A percentile compares a stretch with the other conserved stretches of the same genome.
These are phyloP conservation scores for Tothia fuscella DNA, from an alignment of 2,329 filamentous ascomycete genomes.

Conservation along the genomic window DNA sequence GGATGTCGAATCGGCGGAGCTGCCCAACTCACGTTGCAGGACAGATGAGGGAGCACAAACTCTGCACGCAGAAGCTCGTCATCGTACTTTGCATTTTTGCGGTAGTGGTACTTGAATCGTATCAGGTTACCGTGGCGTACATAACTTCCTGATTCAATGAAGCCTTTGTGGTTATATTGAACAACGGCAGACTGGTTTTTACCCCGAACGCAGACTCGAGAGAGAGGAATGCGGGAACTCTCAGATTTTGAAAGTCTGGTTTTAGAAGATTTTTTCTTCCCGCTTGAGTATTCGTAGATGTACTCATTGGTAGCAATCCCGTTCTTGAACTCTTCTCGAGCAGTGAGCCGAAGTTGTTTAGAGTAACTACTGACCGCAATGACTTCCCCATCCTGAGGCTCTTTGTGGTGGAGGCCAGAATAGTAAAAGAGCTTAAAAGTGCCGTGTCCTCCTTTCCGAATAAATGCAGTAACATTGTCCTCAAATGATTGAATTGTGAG, in stretches of 20 bases:
- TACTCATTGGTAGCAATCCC: slow-evolving; percentile 35
- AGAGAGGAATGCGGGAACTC: slow-evolving; percentile 25
- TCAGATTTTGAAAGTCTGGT: slow-evolving; percentile 27
- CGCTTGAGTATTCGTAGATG: slow-evolving; percentile 34
- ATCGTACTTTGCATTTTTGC: slow-evolving; percentile 40
- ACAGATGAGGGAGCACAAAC: slow-evolving; percentile 42
- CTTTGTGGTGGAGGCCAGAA: slow-evolving; percentile 27
- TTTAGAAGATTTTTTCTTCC: slow-evolving; percentile 20
- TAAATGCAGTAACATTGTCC: slow-evolving; percentile 38
- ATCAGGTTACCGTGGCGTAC: slow-evolving; percentile 40
- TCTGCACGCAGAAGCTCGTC: slow-evolving; percentile 45
- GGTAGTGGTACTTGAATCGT: slow-evolving; percentile 43
- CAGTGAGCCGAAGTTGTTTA: slow-evolving; percentile 32
- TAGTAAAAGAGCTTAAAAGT: slow-evolving; percentile 25
- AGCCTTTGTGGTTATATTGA: slow-evolving; percentile 41
- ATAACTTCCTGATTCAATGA: slow-evolving; percentile 42
- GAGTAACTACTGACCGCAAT: slow-evolving; percentile 37
- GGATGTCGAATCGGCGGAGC: slow-evolving; percentile 38
- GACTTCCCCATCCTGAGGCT: slow-evolving; percentile 33
- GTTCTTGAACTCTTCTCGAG: slow-evolving; percentile 33
- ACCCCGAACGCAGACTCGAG: slow-evolving; percentile 35
- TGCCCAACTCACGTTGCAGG: slow-evolving; percentile 42
- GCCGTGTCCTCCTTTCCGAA: slow-evolving; percentile 27
- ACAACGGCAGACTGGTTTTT: slow-evolving; percentile 34
- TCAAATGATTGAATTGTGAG: slow-evolving; percentile 37